Base-by-base conservation (phyloP, 768 basidiomycete genomes). In the Mrakia blollopis region DNA sequence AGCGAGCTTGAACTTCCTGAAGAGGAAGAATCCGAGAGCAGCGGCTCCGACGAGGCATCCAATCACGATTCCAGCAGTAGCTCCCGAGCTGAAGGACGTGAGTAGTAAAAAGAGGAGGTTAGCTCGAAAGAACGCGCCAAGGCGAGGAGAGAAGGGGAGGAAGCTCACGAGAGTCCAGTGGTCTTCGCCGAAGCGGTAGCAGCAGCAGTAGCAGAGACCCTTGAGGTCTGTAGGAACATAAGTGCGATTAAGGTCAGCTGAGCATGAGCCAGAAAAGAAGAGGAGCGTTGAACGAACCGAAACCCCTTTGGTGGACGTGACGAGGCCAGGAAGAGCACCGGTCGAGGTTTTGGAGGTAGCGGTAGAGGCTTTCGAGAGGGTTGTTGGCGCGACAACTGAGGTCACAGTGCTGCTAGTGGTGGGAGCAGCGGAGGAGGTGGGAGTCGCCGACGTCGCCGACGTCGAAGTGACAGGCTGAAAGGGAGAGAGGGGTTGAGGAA, bases 1-100 rank as follows among this genome's bases (percentile, higher is more conserved):
- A 4, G 50, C 71, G 54, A 54, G 71, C 35, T 39, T 52, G 63
- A 74, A 25, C 61, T 52, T 63, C 30, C 30, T n/a, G 71, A 72
- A 54, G 18, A 57, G 35, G 52, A 57, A 57, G 54, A 72, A 63
- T 9, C n/a, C 37, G 6, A 39, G 18, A 30, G 32, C 47, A 13
- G 21, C 41, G 28, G 21, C 62, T 30, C 47, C 60, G 37, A 73
- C 61, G 72, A 63, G 41, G 39, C 61, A 25, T 3, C 39, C 28
- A 30, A n/a, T 63, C 2, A 52, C 72, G 57, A 61, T 61, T 35
- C 54, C 72, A 25, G 32, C 44, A 16, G 72, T 44, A 39, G 72
- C 72, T 44, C 72, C 60, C 23, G 32, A 54, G 11, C 72, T 39
- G 35, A 23, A 16, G 21, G 44, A 13, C 35, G 32, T 44, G 25